Evolutionary conservation across 2,329 filamentous ascomycete genomes (phyloP), one percentile per base, ranked within the genome.

Genomic region (Cercospora beticola): DNA sequence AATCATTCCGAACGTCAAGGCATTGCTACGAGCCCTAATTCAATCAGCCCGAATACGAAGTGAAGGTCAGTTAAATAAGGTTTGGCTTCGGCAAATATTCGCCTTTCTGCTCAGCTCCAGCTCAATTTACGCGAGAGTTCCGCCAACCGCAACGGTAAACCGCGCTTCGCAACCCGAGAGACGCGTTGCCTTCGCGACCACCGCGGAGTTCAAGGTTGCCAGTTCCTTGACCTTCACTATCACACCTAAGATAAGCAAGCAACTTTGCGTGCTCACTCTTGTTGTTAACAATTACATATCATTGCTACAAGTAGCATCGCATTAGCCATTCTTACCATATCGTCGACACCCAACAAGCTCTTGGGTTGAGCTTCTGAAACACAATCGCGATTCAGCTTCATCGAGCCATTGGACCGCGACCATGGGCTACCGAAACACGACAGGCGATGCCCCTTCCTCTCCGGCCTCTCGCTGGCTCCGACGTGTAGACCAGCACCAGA

Each of bases 381-480:
- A 52, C 46, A 12, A 52, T 14, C 21, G 46, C 46, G 46, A 26
- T 16, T 52, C 46, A 52, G 46, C 46, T 52, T 23, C 46, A 5
- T 5, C 10, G 21, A 49, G 6, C 43, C 18, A 49, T 49, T 49
- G 43, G 14, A 5, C 46, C 5, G 18, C 18, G 4, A 52, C 6
- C 9, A 64, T 64, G 62, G 62, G 62, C 3, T 64, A 40, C 16
- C 62, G 52, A n/a, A 58, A 58, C 23, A 33, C 62, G 6, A 12
- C 54, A 58, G 14, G 16, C 21, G 52, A 57, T 31, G 31, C 52
- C 26, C 60, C 65, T 3, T 60, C 65, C 6, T 67, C 65, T 6
- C 65, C 65, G 16, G 65, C 65, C 3, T 67, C 65, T 16, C 59
- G 36, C 10, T 67, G 65, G 52, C 60, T 64, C 14, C 60, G 60